A percentile compares a stretch with the other conserved stretches of the same genome.
These are phyloP conservation scores for Xylaria venustula DNA, from an alignment of 495 filamentous ascomycete species.

Conservation along the genomic window DNA sequence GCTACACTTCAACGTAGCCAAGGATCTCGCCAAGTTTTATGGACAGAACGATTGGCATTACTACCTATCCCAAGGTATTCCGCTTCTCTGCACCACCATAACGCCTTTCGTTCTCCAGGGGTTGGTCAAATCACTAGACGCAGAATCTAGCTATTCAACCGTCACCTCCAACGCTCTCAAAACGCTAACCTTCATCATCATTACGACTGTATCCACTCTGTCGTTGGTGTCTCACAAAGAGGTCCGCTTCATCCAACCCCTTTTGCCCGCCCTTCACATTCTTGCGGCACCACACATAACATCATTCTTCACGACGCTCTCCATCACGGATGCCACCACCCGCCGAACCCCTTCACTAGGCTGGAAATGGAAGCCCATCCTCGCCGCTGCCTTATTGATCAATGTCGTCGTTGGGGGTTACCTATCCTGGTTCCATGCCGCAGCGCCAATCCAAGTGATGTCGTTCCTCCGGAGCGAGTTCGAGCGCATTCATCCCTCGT, in stretches of 20 bases:
- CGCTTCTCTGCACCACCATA: conserved; percentile 80
- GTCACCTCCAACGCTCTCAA: conserved; percentile 44
- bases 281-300: conserved; percentile 67
- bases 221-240: conserved; percentile 93
- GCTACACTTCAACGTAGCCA: conserved; percentile 87
- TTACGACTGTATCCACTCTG: conserved; percentile 61
- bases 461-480: conserved; percentile 72
- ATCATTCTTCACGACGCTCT: conserved; percentile 57
- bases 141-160: conserved; percentile 30
- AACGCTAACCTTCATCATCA: conserved; percentile 59
- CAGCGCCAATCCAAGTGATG: conserved; percentile 70
- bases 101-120: conserved; percentile 72
- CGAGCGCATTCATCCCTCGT: conserved; percentile 46
- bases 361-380: conserved; percentile 50
- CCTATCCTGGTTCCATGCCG: conserved; percentile 72
- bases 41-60: conserved; percentile 91
- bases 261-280: conserved; percentile 82
- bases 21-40: conserved; percentile 87
- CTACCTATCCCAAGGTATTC: conserved; percentile 86
- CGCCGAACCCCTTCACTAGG: conserved; percentile 15
- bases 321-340: conserved; percentile 14
- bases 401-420: conserved; percentile 75
- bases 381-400: conserved; percentile 58
- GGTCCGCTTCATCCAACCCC: conserved; percentile 94
- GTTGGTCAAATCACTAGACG: conserved; percentile 50